These are phyloP conservation scores for Caryopteris hybrid DNA, from an alignment of 305 asterid genomes.

Conservation along the genomic window DNA sequence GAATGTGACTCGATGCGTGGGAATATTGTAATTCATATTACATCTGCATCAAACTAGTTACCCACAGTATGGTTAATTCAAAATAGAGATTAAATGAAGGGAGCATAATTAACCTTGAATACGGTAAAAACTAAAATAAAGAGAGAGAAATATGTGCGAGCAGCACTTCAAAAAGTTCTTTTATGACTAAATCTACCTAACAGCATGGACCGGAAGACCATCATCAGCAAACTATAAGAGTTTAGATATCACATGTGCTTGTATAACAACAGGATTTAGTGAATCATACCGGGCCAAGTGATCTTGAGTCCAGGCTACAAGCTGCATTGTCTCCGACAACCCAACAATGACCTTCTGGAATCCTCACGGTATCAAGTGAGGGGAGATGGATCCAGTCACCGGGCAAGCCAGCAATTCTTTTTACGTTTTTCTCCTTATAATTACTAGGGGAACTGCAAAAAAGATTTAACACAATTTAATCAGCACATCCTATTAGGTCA, in stretches of 20 bases:
- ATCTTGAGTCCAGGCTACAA: slow-evolving; percentile 73
- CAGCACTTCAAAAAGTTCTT: neutral
- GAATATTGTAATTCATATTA: neutral
- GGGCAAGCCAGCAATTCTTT: slow-evolving; percentile 77
- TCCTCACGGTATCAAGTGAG: slow-evolving; percentile 42
- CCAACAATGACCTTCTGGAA: slow-evolving; percentile 96
- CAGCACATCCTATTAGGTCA: slow-evolving; percentile 6
- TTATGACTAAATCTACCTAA: neutral
- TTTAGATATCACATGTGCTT: neutral
- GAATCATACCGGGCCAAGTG: slow-evolving; percentile 67
- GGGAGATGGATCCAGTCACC: slow-evolving; percentile 64
- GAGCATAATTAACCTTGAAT: neutral
- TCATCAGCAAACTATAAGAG: neutral
- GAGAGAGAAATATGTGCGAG: neutral
- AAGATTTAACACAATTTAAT: neutral
- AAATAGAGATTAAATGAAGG: no score
- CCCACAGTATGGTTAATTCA: no score
- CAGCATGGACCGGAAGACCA: neutral
- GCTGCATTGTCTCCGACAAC: slow-evolving; percentile 84
- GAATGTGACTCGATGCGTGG: neutral
- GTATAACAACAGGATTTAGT: neutral
- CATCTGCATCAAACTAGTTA: no score
- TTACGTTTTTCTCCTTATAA: slow-evolving; percentile 50
- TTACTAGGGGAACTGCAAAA: slow-evolving; percentile 59
- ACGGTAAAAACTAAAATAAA: slow-evolving; percentile 2